These are phyloP conservation scores for Colletotrichum shisoi DNA, from an alignment of 2,329 filamentous ascomycete species.

Conservation along the genomic window DNA sequence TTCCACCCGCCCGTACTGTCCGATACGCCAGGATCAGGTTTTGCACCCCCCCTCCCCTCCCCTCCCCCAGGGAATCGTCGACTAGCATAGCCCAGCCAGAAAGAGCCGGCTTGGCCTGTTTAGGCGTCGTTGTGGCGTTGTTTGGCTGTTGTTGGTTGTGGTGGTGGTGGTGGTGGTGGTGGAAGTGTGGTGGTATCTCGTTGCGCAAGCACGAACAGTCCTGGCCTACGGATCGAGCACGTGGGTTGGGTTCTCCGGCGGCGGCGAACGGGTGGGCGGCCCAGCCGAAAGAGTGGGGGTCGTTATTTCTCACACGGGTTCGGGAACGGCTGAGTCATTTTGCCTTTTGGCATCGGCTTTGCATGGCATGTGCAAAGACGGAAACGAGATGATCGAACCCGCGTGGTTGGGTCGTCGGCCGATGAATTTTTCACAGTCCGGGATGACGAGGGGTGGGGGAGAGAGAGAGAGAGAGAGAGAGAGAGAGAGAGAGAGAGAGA, in stretches of 20 bases:
- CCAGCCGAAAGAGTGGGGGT: conserved; percentile 20
- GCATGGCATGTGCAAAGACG: conserved; percentile 10
- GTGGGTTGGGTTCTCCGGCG: conserved; percentile 33
- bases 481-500: no score
- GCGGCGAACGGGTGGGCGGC: conserved; percentile 18
- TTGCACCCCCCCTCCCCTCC: neutral
- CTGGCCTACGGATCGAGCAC: conserved; percentile 36
- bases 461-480: no score
- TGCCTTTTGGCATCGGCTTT: neutral
- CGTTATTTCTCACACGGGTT: neutral
- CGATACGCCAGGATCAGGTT: neutral
- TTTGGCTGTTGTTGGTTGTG: no score
- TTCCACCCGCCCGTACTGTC: neutral
- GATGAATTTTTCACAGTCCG: neutral
- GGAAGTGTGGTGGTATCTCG: neutral
- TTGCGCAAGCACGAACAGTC: conserved; percentile 16
- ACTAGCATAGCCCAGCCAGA: conserved; percentile 22
- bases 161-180: no score
- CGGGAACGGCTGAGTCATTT: conserved; percentile 12
- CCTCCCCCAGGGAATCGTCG: neutral
- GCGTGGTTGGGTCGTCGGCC: conserved; percentile 9
- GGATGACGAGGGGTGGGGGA: neutral
- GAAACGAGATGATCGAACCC: neutral
- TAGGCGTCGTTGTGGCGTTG: no score
- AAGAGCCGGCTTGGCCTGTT: conserved; percentile 10